These are phyloP conservation scores for Hymenoscyphus salicellus DNA, from an alignment of 2,329 filamentous ascomycete genomes.

Conservation along the genomic window DNA sequence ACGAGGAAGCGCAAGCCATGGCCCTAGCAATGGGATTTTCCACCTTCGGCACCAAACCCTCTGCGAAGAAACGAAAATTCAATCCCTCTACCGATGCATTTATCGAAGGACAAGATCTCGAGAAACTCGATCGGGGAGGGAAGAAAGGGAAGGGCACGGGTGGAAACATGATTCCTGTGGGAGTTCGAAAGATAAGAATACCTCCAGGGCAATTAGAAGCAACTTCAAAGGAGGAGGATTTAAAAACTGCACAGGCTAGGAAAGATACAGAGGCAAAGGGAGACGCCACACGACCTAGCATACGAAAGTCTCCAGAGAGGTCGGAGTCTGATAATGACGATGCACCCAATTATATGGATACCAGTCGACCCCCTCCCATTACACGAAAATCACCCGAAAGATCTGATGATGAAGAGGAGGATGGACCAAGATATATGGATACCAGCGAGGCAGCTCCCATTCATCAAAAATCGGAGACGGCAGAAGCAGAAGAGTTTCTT, in stretches of 20 bases:
- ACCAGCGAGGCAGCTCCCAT: slow-evolving; percentile 33
- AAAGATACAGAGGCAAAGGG: background rate
- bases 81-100: slow-evolving; percentile 55
- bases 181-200: slow-evolving; percentile 9
- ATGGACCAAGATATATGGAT: slow-evolving; percentile 26
- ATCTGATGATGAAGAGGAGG: slow-evolving; percentile 16
- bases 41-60: slow-evolving; percentile 59
- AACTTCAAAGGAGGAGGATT: background rate
- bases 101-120: slow-evolving; percentile 39
- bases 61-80: slow-evolving; percentile 64
- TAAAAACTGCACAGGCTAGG: background rate
- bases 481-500: background rate
- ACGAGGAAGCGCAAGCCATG: slow-evolving; percentile 9
- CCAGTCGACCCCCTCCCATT: slow-evolving; percentile 35
- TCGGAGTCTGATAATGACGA: slow-evolving; percentile 9
- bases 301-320: slow-evolving; percentile 11
- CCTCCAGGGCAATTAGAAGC: background rate
- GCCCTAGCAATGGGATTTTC: slow-evolving; percentile 70
- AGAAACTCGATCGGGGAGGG: slow-evolving; percentile 32
- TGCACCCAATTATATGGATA: slow-evolving; percentile 26
- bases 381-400: slow-evolving; percentile 9
- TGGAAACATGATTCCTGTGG: slow-evolving; percentile 34
- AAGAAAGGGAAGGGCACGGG: slow-evolving; percentile 36
- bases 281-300: slow-evolving; percentile 23
- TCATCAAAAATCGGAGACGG: background rate